Conservation (phyloP, 1,139 yeast genomes). For the Pneumocystis sp. region DNA sequence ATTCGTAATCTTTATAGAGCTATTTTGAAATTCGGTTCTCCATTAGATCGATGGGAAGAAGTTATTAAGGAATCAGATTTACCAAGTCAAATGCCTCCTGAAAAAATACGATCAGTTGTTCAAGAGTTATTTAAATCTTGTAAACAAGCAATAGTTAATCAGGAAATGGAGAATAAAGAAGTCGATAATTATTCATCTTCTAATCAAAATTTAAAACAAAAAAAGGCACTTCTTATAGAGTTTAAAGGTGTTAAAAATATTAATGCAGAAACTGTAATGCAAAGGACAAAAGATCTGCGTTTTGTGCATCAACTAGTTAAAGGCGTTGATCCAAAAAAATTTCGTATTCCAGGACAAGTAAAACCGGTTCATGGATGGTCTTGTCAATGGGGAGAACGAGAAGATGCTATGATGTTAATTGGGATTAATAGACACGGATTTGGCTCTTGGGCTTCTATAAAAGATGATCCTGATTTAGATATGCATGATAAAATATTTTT, state of each 20-base stretch:
- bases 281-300: conserved; percentile 71
- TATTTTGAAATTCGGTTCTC: conserved; percentile 66
- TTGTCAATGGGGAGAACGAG: conserved; percentile 67
- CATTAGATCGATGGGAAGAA: conserved; percentile 69
- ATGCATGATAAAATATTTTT: conserved; percentile 71
- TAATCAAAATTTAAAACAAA: conserved; percentile 36
- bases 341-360: conserved; percentile 45
- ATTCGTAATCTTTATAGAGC: conserved; percentile 76
- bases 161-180: conserved; percentile 49
- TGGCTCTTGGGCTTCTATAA: conserved; percentile 85
- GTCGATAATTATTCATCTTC: conserved; percentile 22
- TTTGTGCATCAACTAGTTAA: conserved; percentile 47
- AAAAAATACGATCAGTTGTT: conserved; percentile 61
- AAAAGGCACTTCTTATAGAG: conserved; percentile 80
- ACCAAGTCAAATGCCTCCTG: conserved; percentile 63
- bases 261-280: conserved; percentile 76
- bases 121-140: conserved; percentile 54
- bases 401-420: conserved; percentile 72
- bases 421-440: conserved; percentile 90
- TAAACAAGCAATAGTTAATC: conserved; percentile 46
- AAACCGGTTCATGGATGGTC: conserved; percentile 86
- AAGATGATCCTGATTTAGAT: conserved; percentile 89
- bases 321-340: conserved; percentile 39
- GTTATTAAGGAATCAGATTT: conserved; percentile 81
- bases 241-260: conserved; percentile 76